Evolutionary conservation across 2,329 filamentous ascomycete genomes (phyloP), one percentile per base, ranked within the genome.

Genomic region (Fusarium pseudoanthophilum): DNA sequence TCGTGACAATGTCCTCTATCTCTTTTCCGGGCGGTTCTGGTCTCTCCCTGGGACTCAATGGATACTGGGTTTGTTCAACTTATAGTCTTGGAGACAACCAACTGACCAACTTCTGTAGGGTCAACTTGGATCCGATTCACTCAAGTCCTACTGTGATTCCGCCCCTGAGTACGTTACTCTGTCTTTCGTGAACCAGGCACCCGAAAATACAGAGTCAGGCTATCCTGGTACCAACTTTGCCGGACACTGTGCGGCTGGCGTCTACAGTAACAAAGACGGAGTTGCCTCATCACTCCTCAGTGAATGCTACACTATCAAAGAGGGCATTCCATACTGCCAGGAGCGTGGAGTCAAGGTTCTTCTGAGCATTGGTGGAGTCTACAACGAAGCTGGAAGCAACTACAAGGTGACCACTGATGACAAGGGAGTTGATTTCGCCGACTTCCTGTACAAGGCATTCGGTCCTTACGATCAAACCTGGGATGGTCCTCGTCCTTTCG

Each of bases 291-390:
- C 79, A 20, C 78, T 85, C 28, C 78, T 83, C 59, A 78, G 71
- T 61, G 73, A 82, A 60, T 86, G 84, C 69, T 55, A 75, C 10
- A 62, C 60, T 11, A 80, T 86, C 45, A 80, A 82, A 71, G 60
- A 78, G 37, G 83, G 85, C 60, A 84, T 85, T 60, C 74, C 80
- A 32, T 81, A 82, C 74, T 86, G 84, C 78, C 82, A 84, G 75
- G 52, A 71, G 30, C 79, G 78, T 56, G 83, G 83, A 63, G 82
- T 85, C 69, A 85, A 85, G 78, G 75, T 86, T 42, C 75, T 86
- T 40, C 76, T 86, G 24, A 82, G 82, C 73, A 82, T 85, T 36
- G 84, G 84, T 13, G 84, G 84, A 30, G 77, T 72, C 4, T 79
- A 75, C 45, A 71, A 76, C 26, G 53, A 63, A 10, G 49, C 45